Percentiles rank a stretch among this genome's conserved stretches.
phyloP scores from a whole-genome alignment of 495 filamentous ascomycete species.

The Talaromyces stipitatus region DNA sequence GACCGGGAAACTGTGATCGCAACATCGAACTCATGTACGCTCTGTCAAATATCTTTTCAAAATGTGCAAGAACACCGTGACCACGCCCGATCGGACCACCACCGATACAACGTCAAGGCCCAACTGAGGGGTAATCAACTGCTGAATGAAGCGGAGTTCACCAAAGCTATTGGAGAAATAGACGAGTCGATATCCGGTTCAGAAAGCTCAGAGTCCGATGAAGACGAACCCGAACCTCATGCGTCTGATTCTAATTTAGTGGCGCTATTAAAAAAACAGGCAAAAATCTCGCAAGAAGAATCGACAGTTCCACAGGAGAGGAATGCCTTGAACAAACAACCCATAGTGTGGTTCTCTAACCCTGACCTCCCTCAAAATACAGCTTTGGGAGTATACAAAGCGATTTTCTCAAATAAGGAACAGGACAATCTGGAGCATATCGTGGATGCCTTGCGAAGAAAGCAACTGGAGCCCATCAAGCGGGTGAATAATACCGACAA shows the following conservation, averaged over 20 bases:
- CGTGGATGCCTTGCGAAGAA: constrained; percentile 57
- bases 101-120: constrained; percentile 90
- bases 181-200: constrained; percentile 90
- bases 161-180: constrained; percentile 70
- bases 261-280: constrained; percentile 75
- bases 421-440: constrained; percentile 53
- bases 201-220: constrained; percentile 49
- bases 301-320: constrained; percentile 42
- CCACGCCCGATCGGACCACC: constrained; percentile 86
- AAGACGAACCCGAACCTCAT: constrained; percentile 47
- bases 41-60: constrained; percentile 64
- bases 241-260: constrained; percentile 55
- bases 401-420: constrained; percentile 68
- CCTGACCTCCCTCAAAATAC: constrained; percentile 65
- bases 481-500: constrained; percentile 33
- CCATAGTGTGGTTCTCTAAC: constrained; percentile 80
- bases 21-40: constrained; percentile 68
- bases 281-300: constrained; percentile 52
- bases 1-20: constrained; percentile 37
- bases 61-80: constrained; percentile 74
- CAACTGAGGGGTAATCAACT: constrained; percentile 62
- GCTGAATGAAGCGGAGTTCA: constrained; percentile 73
- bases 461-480: constrained; percentile 64
- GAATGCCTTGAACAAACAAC: constrained; percentile 55
- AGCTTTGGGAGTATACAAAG: constrained; percentile 77